phyloP scores from a whole-genome alignment of 305 asterid species.

The Fraxinus paxiana region DNA sequence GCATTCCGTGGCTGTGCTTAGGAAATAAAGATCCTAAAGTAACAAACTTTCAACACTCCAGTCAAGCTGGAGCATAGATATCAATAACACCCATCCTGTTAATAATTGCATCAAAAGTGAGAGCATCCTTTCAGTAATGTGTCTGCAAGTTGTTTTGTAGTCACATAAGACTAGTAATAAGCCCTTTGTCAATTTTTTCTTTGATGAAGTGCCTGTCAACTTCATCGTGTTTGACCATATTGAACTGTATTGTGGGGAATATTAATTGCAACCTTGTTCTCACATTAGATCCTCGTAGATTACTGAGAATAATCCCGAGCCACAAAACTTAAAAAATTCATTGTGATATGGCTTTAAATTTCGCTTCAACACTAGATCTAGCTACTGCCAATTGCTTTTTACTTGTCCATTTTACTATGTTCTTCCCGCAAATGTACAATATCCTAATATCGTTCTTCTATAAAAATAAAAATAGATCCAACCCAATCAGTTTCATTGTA shows the following conservation, averaged over 20 bases:
- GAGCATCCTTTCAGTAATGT: background rate
- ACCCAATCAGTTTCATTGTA: background rate
- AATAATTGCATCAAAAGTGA: background rate
- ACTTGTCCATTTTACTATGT: background rate
- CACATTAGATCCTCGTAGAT: background rate
- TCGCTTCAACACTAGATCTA: background rate
- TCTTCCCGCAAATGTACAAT: background rate
- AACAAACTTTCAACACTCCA: background rate
- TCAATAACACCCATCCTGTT: background rate
- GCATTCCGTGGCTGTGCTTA: background rate
- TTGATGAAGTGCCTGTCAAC: slow-evolving; percentile 1
- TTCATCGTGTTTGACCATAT: background rate
- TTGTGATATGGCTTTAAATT: slow-evolving; percentile 3
- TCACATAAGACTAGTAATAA: background rate
- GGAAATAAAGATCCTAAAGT: background rate
- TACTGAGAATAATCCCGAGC: background rate
- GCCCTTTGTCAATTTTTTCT: background rate
- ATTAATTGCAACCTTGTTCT: slow-evolving; percentile 2
- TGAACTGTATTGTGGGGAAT: slow-evolving; percentile 9
- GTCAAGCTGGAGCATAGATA: background rate
- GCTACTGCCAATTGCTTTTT: background rate
- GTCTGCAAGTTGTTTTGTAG: slow-evolving; percentile 5
- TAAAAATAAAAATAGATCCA: background rate
- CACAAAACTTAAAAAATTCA: background rate
- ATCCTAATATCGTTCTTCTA: background rate